Evolutionary conservation across 768 basidiomycete genomes (phyloP), one percentile per base, ranked within the genome.

Genomic region (Candolleomyces efflorescens): DNA sequence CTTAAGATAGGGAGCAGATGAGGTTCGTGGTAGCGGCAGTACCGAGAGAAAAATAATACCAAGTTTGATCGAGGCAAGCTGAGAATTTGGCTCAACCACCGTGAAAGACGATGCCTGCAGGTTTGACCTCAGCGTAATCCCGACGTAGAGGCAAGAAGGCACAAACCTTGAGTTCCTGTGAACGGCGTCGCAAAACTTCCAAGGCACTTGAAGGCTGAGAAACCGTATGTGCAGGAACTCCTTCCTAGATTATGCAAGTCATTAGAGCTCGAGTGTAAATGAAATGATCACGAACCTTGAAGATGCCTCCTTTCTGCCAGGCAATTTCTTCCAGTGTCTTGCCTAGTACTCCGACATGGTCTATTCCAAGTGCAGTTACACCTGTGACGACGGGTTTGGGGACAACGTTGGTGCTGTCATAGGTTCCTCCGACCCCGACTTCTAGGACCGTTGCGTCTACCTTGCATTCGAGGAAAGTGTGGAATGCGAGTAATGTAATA

Each of bases 331-430:
- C 72, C 3, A 98, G 72, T 0, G 95, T 97, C 65, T 88, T 88
- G 0, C 97, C 97, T 1, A 99, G 78, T 23, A 97, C 84, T 55
- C 79, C 75, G 44, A 90, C 84, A 73, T 99, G 97, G 66, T 99
- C 97, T 62, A 98, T 82, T 0, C 97, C 97, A 12, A 99, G 78
- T 3, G 92, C 82, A 9, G 95, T 91, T 22, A 98, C 78, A 5
- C 94, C 97, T 5, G 95, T 90, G 23, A 89, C 89, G n/a, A 94
- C 67, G 0, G 97, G 97, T 56, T 81, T 82, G 0, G 94, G 94
- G 11, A 98, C 92, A 60, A 96, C 85, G 63, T 99, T 99, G 24
- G 97, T 99, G 64, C 93, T 93, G 68, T 99, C 97, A 67, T 92
- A 92, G 20, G 82, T 80, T 10, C 97, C 97, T 20, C 97, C 97